Conservation (phyloP, 2,329 filamentous ascomycete species). For the Magnaporthales sp. region DNA sequence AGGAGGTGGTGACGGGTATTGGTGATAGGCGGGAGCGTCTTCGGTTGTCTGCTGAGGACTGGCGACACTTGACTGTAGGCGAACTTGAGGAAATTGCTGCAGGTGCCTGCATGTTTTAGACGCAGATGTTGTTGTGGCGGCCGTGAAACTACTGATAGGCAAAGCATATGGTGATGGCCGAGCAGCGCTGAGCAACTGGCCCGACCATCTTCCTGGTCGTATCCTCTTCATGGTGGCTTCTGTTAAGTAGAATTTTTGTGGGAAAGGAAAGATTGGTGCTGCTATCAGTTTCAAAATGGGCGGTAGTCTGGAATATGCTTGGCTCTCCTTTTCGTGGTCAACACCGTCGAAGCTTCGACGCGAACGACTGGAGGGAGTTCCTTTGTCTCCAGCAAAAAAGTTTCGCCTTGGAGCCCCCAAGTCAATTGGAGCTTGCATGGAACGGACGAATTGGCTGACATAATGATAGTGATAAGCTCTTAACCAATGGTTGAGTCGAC, state of each 20-base stretch:
- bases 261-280: not conserved
- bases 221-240: conserved; percentile 47
- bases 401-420: conserved; percentile 5
- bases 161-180: conserved; percentile 25
- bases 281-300: not conserved
- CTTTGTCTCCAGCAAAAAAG: conserved; percentile 8
- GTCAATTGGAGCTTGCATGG: conserved; percentile 3
- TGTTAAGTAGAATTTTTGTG: not conserved
- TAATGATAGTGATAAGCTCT: conserved; percentile 1
- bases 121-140: conserved; percentile 3
- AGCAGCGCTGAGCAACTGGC: conserved; percentile 44
- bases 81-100: conserved; percentile 13
- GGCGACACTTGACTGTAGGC: conserved; percentile 1
- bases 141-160: conserved; percentile 7
- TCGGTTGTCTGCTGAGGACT: conserved; percentile 7
- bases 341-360: not conserved
- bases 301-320: not conserved
- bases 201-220: conserved; percentile 50
- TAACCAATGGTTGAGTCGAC: not conserved
- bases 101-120: not conserved
- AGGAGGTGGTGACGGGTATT: conserved; percentile 63
- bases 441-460: conserved; percentile 3
- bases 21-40: conserved; percentile 7
- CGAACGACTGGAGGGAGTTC: not conserved
- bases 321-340: conserved; percentile 6